phyloP scores from a whole-genome alignment of 164 flowering plant species.

The Annona squamosa region DNA sequence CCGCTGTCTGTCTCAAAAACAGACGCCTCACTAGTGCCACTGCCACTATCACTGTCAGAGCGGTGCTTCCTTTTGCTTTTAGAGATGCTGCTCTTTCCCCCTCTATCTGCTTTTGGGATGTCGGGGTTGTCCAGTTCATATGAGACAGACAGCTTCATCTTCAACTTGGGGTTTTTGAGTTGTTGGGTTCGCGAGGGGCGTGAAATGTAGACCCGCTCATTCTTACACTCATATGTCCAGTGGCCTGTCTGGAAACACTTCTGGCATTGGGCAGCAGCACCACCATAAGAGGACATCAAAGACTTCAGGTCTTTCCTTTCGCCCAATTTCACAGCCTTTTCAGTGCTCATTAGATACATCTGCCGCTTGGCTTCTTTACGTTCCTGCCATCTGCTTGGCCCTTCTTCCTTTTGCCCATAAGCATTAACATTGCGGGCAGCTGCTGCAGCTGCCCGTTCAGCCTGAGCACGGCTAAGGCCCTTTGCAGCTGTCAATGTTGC shows the following conservation, averaged over 20 bases:
- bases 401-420: conserved; percentile 98
- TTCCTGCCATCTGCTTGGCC: conserved; percentile 98
- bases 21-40: conserved; percentile 67
- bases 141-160: conserved; percentile 46
- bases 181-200: conserved; percentile 90
- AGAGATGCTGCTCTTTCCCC: conserved; percentile 27
- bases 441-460: conserved; percentile 91
- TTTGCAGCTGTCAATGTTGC: conserved; percentile 76
- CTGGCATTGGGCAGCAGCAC: conserved; percentile 71
- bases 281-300: conserved; percentile 36
- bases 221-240: conserved; percentile 97
- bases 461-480: conserved; percentile 94
- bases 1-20: conserved; percentile 80
- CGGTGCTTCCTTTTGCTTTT: conserved; percentile 79
- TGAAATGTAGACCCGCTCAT: conserved; percentile 85
- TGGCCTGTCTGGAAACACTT: conserved; percentile 88
- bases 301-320: conserved; percentile 74
- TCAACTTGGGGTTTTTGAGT: conserved; percentile 81
- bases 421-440: conserved; percentile 91
- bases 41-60: conserved; percentile 48
- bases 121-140: conserved; percentile 65
- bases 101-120: conserved; percentile 27
- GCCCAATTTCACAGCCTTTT: conserved; percentile 82
- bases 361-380: conserved; percentile 90
- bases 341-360: conserved; percentile 96